Percentiles rank a stretch among this genome's conserved stretches.
These are phyloP conservation scores for Raphanus hybrid DNA, from an alignment of 441 rosid species.

Conservation along the genomic window DNA sequence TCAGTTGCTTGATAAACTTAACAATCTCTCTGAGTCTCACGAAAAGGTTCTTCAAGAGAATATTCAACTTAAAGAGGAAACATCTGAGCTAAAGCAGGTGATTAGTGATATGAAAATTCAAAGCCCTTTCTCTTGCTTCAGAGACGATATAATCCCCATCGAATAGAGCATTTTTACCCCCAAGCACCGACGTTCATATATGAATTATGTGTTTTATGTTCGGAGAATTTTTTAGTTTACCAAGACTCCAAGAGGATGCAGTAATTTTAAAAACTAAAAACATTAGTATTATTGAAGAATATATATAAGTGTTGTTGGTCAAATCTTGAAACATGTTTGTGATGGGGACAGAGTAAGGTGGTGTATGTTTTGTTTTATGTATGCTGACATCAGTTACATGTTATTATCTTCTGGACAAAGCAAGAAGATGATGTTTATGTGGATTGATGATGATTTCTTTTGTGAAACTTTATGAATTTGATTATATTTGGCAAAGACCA, in stretches of 20 bases:
- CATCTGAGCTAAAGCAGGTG: conserved; percentile 68
- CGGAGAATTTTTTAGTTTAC: background rate
- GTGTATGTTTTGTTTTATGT: conserved; percentile 28
- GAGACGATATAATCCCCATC: conserved; percentile 45
- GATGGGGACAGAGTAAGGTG: conserved; percentile 38
- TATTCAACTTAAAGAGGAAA: conserved; percentile 72
- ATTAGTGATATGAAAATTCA: conserved; percentile 66
- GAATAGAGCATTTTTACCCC: conserved; percentile 24
- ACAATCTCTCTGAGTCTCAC: conserved; percentile 57
- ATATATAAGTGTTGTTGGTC: conserved; percentile 38
- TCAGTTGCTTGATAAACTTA: conserved; percentile 71
- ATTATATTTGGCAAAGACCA: conserved; percentile 30
- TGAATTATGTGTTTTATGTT: conserved; percentile 15
- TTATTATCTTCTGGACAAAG: conserved; percentile 14
- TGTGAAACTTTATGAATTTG: conserved; percentile 26
- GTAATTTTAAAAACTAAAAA: background rate
- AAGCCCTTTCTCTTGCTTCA: conserved; percentile 62
- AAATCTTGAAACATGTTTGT: conserved; percentile 29
- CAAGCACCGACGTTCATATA: background rate
- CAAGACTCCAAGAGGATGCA: background rate
- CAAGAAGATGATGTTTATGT: conserved; percentile 17
- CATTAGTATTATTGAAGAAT: conserved; percentile 30
- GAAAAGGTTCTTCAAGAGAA: conserved; percentile 67
- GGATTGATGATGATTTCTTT: conserved; percentile 31
- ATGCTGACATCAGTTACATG: conserved; percentile 25